Evolutionary conservation across 371 early-diverging fungal genomes (phyloP), one percentile per base, ranked within the genome.

Genomic region (Capniomyces stellatus): DNA sequence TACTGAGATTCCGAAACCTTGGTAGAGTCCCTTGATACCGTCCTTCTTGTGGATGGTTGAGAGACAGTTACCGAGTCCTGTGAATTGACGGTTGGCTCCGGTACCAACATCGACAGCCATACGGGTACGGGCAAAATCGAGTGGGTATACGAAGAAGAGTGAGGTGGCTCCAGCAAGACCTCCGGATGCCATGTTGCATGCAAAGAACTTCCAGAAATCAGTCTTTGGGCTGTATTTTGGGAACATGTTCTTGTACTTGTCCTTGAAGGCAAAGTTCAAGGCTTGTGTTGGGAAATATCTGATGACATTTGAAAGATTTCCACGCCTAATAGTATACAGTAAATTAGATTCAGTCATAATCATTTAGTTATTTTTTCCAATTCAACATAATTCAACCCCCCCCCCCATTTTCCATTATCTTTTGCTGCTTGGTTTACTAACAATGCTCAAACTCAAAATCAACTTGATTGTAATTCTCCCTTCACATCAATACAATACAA

Each of bases 21-120:
- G 81, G 82, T 89, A 89, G 56, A 89, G 78, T 71, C 87, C 87
- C 57, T 75, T 73, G 62, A 86, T 58, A 70, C 88, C 88, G 71
- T 85, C 81, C 77, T 83, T 78, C 61, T 69, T 67, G 77, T 83
- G 82, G 64, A 82, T 80, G 59, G 60, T 59, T 43, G 55, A 50
- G 61, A 73, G 66, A 64, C 72, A 72, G 70, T 88, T 79, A 63
- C 79, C 70, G 58, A 88, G 72, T 67, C 89, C 89, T 61, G 67
- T 80, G 77, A 79, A 88, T 68, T 85, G 82, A 58, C 84, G 78
- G 35, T 64, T 58, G 54, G 76, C 75, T 58, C 70, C 73, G 41
- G 69, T 73, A 53, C 73, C 77, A 53, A 73, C 70, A 56, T 80
- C 81, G 63, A 71, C 74, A 46, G 78, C 79, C 53, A 80, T 67